Evolutionary conservation across 2,329 filamentous ascomycete species (phyloP).

Genomic region (Calonectria pauciramosa): DNA sequence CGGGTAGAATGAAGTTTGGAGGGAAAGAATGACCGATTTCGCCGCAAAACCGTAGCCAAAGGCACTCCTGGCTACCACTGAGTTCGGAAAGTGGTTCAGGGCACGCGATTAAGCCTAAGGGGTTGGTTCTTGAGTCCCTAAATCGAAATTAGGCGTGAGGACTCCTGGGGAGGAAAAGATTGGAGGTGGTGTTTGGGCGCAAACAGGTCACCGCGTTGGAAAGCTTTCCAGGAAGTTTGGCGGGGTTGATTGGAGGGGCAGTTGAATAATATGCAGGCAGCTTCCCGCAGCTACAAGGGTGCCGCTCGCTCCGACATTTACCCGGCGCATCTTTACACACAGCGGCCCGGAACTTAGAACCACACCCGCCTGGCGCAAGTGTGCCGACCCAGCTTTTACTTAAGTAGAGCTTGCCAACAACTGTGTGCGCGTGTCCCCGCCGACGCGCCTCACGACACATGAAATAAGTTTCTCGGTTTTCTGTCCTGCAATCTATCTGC

Average conservation of each 20-base stretch:
- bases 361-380: background rate
- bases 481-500: background rate
- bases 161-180: background rate
- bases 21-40: constrained; percentile 31
- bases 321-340: constrained; percentile 40
- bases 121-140: background rate
- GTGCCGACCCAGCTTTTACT: background rate
- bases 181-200: constrained; percentile 29
- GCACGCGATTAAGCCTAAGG: background rate
- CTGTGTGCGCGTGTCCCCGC: background rate
- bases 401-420: background rate
- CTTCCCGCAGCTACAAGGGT: constrained; percentile 23
- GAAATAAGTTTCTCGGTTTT: background rate
- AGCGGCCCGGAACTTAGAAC: background rate
- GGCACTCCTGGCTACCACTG: constrained; percentile 1
- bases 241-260: constrained; percentile 53
- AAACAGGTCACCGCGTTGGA: constrained; percentile 35
- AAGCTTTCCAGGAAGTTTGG: constrained; percentile 45
- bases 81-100: constrained; percentile 19
- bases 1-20: constrained; percentile 18
- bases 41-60: constrained; percentile 28
- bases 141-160: background rate
- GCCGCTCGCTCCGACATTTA: constrained; percentile 44
- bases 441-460: background rate
- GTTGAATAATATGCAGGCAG: constrained; percentile 31